Conservation (phyloP, 1,284 basidiomycete species). For the Golubevia pallescens region DNA sequence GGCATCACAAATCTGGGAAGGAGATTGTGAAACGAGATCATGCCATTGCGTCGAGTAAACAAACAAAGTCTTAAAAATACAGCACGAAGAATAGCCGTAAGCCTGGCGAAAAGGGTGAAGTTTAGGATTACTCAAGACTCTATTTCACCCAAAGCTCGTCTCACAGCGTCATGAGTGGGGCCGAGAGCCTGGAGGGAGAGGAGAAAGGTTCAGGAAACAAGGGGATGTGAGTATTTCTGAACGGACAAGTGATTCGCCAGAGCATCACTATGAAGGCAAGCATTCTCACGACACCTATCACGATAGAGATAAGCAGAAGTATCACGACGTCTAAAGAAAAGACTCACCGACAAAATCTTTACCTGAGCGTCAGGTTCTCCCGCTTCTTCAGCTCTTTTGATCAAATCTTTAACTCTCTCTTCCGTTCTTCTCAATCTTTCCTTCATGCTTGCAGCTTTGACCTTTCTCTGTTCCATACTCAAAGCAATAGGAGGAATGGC, state of each 20-base stretch:
- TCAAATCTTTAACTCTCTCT: conserved; percentile 1
- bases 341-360: neutral
- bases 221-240: neutral
- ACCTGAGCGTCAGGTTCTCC: neutral
- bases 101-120: too few relatives aligned
- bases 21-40: too few relatives aligned
- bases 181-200: neutral
- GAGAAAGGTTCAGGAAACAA: neutral
- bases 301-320: neutral
- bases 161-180: neutral
- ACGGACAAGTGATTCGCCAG: neutral
- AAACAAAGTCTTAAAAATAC: too few relatives aligned
- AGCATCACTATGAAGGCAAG: too few relatives aligned
- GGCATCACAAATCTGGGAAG: too few relatives aligned
- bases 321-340: too few relatives aligned
- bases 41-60: too few relatives aligned
- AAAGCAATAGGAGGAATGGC: neutral
- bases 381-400: neutral
- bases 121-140: too few relatives aligned
- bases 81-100: too few relatives aligned
- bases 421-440: conserved; percentile 1
- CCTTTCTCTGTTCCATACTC: neutral
- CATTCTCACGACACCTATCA: too few relatives aligned
- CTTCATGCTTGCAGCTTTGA: neutral
- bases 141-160: neutral